phyloP scores from a whole-genome alignment of 2,329 filamentous ascomycete species.

The Pseudogymnoascus sp. region DNA sequence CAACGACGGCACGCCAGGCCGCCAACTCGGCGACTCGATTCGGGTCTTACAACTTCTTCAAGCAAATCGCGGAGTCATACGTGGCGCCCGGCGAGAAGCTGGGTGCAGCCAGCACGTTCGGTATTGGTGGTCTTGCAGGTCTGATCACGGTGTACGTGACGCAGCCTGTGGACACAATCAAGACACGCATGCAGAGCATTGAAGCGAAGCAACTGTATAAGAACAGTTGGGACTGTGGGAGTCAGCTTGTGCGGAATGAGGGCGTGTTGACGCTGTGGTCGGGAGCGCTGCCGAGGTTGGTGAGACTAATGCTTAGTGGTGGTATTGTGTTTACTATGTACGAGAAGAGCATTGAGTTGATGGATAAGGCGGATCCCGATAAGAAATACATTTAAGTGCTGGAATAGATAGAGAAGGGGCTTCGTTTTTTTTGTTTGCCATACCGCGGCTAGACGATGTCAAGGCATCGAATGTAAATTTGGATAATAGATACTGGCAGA shows the following conservation, averaged over 20 bases:
- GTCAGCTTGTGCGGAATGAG: conserved; percentile 78
- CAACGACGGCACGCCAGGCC: conserved; percentile 87
- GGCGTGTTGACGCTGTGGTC: conserved; percentile 89
- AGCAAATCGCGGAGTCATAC: conserved; percentile 86
- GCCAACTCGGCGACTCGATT: conserved; percentile 92
- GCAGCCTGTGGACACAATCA: conserved; percentile 79
- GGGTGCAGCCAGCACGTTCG: conserved; percentile 78
- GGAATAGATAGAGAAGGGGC: conserved; percentile 14
- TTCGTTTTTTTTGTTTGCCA: conserved; percentile 12
- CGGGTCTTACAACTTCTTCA: conserved; percentile 79
- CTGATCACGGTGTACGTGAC: conserved; percentile 79
- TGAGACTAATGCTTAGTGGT: conserved; percentile 77
- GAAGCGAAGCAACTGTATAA: conserved; percentile 74
- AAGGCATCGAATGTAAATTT: neutral
- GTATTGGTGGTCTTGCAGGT: conserved; percentile 79
- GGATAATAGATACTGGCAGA: neutral
- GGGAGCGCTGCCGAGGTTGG: conserved; percentile 78
- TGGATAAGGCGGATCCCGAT: conserved; percentile 73
- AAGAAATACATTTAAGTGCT: conserved; percentile 63
- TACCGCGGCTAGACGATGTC: neutral
- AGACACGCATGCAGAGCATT: conserved; percentile 96
- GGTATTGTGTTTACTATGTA: conserved; percentile 99
- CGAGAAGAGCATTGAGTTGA: conserved; percentile 88
- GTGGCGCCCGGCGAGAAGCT: conserved; percentile 92
- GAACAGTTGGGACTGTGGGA: conserved; percentile 77